These are phyloP conservation scores for Aurinia saxatilis DNA, from an alignment of 345 rosid genomes.

Conservation along the genomic window DNA sequence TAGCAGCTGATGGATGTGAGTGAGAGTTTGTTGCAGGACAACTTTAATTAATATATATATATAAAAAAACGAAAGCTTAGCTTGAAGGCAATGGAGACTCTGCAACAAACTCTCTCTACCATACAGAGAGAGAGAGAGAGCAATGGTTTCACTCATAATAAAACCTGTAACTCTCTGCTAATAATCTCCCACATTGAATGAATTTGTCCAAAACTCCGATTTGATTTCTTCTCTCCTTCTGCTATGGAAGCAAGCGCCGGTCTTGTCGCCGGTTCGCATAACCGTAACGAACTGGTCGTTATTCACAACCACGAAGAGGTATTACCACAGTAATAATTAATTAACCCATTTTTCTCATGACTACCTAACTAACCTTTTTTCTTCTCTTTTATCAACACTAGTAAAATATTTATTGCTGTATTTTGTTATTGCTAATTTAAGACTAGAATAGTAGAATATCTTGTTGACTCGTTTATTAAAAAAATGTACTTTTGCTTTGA, in stretches of 20 bases:
- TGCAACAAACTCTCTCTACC: slow-evolving; percentile 51
- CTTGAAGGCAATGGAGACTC: slow-evolving; percentile 95
- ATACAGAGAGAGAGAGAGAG: slow-evolving; percentile 23
- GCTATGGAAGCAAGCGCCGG: slow-evolving; percentile 98
- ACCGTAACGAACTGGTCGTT: slow-evolving; percentile 96
- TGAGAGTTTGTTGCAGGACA: slow-evolving; percentile 18
- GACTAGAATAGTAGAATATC: too few relatives aligned
- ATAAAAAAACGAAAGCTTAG: slow-evolving; percentile 49
- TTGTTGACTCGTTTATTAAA: too few relatives aligned
- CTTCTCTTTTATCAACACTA: too few relatives aligned
- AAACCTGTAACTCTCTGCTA: slow-evolving; percentile 1
- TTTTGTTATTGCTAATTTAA: too few relatives aligned
- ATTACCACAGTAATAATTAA: neutral
- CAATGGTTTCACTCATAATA: slow-evolving; percentile 23
- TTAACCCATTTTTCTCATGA: neutral
- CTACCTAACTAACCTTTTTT: too few relatives aligned
- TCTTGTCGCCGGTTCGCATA: slow-evolving; percentile 97
- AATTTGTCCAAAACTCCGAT: neutral
- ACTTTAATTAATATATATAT: neutral
- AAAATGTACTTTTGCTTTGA: too few relatives aligned
- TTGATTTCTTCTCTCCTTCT: neutral
- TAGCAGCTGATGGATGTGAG: slow-evolving; percentile 10
- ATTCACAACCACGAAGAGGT: slow-evolving; percentile 99
- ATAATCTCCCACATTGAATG: neutral
- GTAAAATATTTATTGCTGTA: too few relatives aligned